Base-by-base conservation (phyloP, 257 asterid genomes). In the Paraleonurus japonicus region DNA sequence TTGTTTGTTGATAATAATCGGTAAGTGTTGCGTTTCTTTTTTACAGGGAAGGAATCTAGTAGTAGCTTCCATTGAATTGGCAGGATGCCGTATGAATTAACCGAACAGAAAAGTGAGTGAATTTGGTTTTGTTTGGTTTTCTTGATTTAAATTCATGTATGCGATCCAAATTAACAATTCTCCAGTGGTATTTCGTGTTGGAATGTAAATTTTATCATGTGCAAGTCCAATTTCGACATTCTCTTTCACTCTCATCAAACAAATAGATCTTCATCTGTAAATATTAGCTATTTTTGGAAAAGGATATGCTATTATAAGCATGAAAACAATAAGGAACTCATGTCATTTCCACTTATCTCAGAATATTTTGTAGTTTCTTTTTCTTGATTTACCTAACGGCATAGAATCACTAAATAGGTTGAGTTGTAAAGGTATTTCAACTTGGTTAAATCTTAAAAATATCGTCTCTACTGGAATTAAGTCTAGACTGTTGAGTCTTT, bases 31-130 rank as follows among this genome's bases (percentile, higher is more conserved):
- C 7, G 2, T 22, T 63, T 53, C 6, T 47, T 45, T n/a, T 17
- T 77, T 47, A n/a, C 70, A 61, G 68, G 39, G 27, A 17, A 27
- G 24, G 30, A 64, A 35, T 47, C 19, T 7, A n/a, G 65, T 50
- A 48, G 7, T 54, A 39, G 27, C 69, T 53, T 70, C 7, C 10
- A 13, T 43, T 67, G 47, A n/a, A 26, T 55, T 57, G 63, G 26
- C 78, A 66, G 66, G 73, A 87, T 87, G 94, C 86, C 90, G 35
- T 85, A 83, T 64, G 94, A 87, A 77, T 35, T 87, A 70, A 72
- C 70, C 77, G 90, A 87, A 64, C 90, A 85, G 72, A 87, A 87
- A 75, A 85, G 94, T 87, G 67, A 83, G 90, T 61, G 27, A 4
- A 17, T 54, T 10, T 59, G 24, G 48, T 47, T 22, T 55, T 28